Conservation (phyloP, 1,284 basidiomycete species). For the Cutaneotrichosporon spelunceum region DNA sequence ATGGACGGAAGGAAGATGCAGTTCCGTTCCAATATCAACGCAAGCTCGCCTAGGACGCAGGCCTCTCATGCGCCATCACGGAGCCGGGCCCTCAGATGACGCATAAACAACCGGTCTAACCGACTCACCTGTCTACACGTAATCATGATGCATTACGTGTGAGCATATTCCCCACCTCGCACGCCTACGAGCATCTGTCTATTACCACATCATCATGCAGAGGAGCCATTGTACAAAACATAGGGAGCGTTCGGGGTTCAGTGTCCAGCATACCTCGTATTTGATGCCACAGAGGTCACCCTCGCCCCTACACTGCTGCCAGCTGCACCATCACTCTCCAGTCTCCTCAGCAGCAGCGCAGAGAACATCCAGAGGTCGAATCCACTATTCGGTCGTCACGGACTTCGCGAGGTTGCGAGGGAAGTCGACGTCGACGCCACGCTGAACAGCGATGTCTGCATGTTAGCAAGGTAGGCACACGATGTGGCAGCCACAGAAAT, state of each 20-base stretch:
- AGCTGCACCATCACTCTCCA: neutral
- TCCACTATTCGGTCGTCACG: slow-evolving; percentile 43
- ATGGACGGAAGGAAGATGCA: neutral
- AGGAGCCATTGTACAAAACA: slow-evolving; percentile 9
- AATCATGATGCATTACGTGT: too few species aligned
- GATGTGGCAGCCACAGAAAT: neutral
- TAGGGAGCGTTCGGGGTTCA: slow-evolving; percentile 4
- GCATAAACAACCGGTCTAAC: too few species aligned
- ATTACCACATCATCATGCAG: slow-evolving; percentile 6
- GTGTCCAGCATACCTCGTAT: neutral
- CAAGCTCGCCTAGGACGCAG: too few species aligned
- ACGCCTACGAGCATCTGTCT: too few species aligned
- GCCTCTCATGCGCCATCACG: too few species aligned
- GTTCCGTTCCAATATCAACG: neutral
- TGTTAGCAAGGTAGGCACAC: neutral
- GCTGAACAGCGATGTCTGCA: slow-evolving; percentile 81
- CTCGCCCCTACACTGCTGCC: neutral
- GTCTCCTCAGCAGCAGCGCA: neutral
- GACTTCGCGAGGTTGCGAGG: slow-evolving; percentile 78
- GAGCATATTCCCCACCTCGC: too few species aligned
- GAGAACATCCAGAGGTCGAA: neutral
- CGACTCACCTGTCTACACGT: too few species aligned
- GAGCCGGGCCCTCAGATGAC: too few species aligned
- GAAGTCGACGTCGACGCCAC: slow-evolving; percentile 98
- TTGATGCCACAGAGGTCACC: neutral